phyloP scores from a whole-genome alignment of 768 basidiomycete species.

The Agaricus bisporus region DNA sequence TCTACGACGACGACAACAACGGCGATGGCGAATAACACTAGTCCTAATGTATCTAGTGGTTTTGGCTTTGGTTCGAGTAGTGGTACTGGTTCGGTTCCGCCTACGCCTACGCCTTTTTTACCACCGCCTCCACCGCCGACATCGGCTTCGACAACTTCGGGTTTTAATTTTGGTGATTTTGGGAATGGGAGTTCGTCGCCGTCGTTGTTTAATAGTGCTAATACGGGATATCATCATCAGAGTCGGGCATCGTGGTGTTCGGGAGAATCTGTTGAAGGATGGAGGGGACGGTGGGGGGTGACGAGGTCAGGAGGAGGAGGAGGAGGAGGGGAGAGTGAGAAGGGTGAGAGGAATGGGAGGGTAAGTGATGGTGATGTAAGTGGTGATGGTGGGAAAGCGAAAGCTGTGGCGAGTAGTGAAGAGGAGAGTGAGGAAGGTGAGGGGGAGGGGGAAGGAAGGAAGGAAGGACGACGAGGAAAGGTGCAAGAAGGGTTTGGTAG shows the following conservation, averaged over 20 bases:
- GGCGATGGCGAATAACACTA: not conserved
- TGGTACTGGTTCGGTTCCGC: not conserved
- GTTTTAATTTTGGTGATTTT: not conserved
- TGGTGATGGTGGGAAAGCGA: not conserved
- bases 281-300: too few relatives aligned
- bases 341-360: too few relatives aligned
- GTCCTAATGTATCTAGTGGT: not conserved
- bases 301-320: too few relatives aligned
- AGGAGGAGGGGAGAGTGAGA: too few relatives aligned
- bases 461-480: not conserved
- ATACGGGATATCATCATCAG: not conserved
- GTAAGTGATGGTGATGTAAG: too few relatives aligned
- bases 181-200: not conserved
- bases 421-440: not conserved
- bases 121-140: not conserved
- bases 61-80: not conserved
- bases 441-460: not conserved
- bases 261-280: not conserved
- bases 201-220: not conserved
- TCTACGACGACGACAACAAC: too few relatives aligned
- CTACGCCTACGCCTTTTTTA: not conserved
- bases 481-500: not conserved
- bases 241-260: conserved; percentile 7
- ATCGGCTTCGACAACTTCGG: not conserved
- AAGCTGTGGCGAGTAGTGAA: not conserved